Evolutionary conservation across 83 land plant genomes (phyloP).

Genomic region (Diphasiastrum complanatum): DNA sequence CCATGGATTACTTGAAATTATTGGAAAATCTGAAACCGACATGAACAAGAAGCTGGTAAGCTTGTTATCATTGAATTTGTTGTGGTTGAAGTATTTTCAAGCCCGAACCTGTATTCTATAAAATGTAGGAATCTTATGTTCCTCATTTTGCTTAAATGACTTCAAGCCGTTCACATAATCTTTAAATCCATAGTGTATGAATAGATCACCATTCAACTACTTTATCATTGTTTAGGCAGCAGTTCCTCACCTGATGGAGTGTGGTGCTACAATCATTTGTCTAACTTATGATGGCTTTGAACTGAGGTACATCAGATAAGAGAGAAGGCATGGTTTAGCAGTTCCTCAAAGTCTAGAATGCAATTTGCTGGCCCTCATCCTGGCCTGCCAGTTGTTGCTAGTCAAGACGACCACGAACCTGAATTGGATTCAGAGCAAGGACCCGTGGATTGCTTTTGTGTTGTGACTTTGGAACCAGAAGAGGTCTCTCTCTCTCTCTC

Average conservation of each 20-base stretch:
- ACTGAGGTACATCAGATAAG: constrained; percentile 20
- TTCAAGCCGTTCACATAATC: background rate
- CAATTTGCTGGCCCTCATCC: constrained; percentile 26
- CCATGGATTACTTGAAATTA: constrained; percentile 26
- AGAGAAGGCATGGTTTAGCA: constrained; percentile 34
- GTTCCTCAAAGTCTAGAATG: constrained; percentile 17
- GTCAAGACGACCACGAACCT: background rate
- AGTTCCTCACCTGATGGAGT: too few species aligned
- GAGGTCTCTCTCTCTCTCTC: too few species aligned
- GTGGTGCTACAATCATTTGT: too few species aligned
- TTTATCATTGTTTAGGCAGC: too few species aligned
- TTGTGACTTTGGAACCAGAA: constrained; percentile 7
- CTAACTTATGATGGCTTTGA: too few species aligned
- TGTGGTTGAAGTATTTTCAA: background rate
- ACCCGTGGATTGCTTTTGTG: constrained; percentile 13
- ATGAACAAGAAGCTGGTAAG: constrained; percentile 8
- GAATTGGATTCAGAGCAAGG: constrained; percentile 1
- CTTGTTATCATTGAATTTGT: background rate
- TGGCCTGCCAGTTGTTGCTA: constrained; percentile 13
- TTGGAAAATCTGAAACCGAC: constrained; percentile 19
- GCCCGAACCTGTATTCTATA: background rate
- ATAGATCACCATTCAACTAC: too few species aligned
- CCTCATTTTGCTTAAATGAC: background rate
- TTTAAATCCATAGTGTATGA: too few species aligned
- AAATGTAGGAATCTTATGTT: background rate